These are phyloP conservation scores for Solanum hybrid DNA, from an alignment of 305 asterid species.

Conservation along the genomic window DNA sequence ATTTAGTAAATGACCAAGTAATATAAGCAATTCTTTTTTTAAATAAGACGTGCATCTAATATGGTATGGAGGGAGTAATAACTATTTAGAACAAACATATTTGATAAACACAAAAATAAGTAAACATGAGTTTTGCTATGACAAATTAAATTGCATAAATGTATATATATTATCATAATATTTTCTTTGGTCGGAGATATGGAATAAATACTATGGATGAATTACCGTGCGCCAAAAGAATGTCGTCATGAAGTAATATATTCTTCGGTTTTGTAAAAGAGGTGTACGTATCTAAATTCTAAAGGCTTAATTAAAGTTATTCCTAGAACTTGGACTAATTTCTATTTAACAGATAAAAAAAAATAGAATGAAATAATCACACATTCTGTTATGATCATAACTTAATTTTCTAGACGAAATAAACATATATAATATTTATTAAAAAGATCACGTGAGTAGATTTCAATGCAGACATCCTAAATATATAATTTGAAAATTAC, in stretches of 20 bases:
- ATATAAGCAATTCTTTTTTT: too few relatives aligned
- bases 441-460: too few relatives aligned
- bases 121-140: background rate
- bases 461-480: too few relatives aligned
- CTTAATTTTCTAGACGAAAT: background rate
- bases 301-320: background rate
- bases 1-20: background rate
- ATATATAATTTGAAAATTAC: too few relatives aligned
- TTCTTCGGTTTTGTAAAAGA: background rate
- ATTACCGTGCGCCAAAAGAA: background rate
- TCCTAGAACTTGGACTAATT: background rate
- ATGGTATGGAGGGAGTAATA: too few relatives aligned
- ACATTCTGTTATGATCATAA: background rate
- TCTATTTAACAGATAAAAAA: background rate
- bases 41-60: background rate
- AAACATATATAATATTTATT: too few relatives aligned
- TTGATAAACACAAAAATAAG: background rate
- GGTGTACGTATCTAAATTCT: background rate
- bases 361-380: too few relatives aligned
- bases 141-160: background rate
- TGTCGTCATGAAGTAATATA: background rate
- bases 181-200: background rate
- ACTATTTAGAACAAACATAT: background rate
- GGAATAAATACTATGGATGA: background rate
- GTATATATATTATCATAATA: too few relatives aligned